Evolutionary conservation across 2,329 filamentous ascomycete species (phyloP), one percentile per base, ranked within the genome.

Genomic region (Fusarium sp.): DNA sequence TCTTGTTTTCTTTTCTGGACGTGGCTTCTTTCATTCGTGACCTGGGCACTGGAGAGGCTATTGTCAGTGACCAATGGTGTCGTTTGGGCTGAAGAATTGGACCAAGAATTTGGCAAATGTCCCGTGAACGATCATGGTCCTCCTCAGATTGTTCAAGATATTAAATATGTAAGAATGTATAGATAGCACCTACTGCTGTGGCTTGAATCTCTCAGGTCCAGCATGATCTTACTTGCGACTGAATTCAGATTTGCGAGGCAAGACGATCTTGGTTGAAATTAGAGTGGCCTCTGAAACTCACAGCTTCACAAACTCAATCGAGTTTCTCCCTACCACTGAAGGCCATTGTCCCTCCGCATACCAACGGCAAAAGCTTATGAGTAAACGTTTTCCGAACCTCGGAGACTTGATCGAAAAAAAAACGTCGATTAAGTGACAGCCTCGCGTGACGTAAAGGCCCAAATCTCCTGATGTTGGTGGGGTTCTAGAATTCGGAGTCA

Each of bases 391-490:
- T 35, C 55, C 41, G 36, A 44, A 36, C 3, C 11, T 45, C 64
- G 47, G 63, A 54, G 42, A 17, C 20, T 17, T 4, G 24, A 24
- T 51, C 7, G 35, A 39, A 14, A 28, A 38, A 41, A 45, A 20
- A 26, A 31, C 28, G 14, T 9, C n/a, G 18, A 31, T 28, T 63
- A 20, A 17, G 52, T 39, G 22, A 38, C 38, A 49, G 56, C 31
- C 56, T 69, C 48, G 66, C 48, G 66, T 69, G 66, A 69, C 48
- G 33, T 51, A 35, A 31, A 45, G 31, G 11, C 20, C 20, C 20
- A 41, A 63, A 63, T 63, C 65, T 69, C 35, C 49, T 69, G 66
- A 69, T 69, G 24, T 51, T 63, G 28, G 57, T 39, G 65, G 66
- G 66, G 56, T 51, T 52, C 28, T 55, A 33, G 22, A 55, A 39